Evolutionary conservation across 768 basidiomycete genomes (phyloP).

Genomic region (Lactarius evosmus): DNA sequence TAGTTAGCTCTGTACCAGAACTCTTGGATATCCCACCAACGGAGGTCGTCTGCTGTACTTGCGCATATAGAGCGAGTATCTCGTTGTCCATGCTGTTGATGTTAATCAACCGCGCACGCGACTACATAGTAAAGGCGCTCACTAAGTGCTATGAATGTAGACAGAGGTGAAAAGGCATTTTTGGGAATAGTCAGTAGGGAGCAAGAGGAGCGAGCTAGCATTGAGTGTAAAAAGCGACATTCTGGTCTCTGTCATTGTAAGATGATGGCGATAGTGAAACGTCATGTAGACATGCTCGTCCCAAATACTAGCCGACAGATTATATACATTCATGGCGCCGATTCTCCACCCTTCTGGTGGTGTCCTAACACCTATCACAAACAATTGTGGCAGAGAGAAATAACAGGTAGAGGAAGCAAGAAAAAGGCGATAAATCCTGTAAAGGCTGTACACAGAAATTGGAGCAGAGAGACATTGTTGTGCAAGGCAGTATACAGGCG

Average conservation of each 20-base stretch:
- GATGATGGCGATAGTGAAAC: slow-evolving; percentile 1
- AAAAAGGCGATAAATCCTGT: slow-evolving; percentile 17
- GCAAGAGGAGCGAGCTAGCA: neutral
- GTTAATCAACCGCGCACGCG: neutral
- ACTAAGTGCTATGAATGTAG: neutral
- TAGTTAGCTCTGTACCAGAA: neutral
- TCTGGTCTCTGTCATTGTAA: slow-evolving; percentile 16
- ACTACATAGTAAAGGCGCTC: neutral
- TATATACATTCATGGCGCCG: slow-evolving; percentile 22
- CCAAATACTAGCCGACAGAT: slow-evolving; percentile 14
- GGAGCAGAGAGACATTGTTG: slow-evolving; percentile 15
- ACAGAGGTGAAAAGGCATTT: neutral
- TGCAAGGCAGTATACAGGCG: slow-evolving; percentile 10
- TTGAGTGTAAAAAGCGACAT: slow-evolving; percentile 5
- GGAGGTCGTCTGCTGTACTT: neutral
- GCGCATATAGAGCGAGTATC: neutral
- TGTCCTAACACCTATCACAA: slow-evolving; percentile 19
- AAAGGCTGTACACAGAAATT: slow-evolving; percentile 11
- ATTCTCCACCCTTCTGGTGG: slow-evolving; percentile 8
- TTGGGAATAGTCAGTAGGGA: neutral
- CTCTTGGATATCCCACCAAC: neutral
- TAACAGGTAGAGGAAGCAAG: slow-evolving; percentile 21
- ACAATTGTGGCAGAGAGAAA: slow-evolving; percentile 10
- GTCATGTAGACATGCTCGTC: slow-evolving; percentile 13
- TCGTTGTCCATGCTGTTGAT: neutral